Evolutionary conservation across 805 yeast genomes (phyloP).

Genomic region (Komagataella ulmi): DNA sequence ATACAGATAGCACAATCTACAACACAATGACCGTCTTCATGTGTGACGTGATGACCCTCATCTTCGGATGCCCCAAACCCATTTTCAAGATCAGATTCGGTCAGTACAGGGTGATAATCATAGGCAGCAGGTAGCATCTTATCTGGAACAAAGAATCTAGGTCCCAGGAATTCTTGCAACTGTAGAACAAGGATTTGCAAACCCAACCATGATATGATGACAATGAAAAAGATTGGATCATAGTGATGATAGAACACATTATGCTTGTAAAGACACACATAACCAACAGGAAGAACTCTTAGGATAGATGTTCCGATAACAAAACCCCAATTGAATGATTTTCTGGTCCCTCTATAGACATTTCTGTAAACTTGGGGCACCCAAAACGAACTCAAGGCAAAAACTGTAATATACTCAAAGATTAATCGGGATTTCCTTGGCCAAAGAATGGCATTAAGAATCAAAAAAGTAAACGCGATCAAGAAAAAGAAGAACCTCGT

Average conservation of each 20-base stretch:
- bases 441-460: constrained; percentile 51
- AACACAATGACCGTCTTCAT: constrained; percentile 25
- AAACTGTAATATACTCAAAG: constrained; percentile 43
- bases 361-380: constrained; percentile 80
- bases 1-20: constrained; percentile 87
- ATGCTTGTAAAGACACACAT: constrained; percentile 34
- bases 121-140: constrained; percentile 68
- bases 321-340: constrained; percentile 63
- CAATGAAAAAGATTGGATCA: constrained; percentile 34
- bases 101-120: constrained; percentile 64
- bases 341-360: constrained; percentile 51
- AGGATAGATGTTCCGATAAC: constrained; percentile 54
- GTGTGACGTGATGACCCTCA: constrained; percentile 12
- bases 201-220: constrained; percentile 39
- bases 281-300: constrained; percentile 51
- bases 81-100: constrained; percentile 44
- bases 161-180: constrained; percentile 57
- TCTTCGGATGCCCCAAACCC: constrained; percentile 32
- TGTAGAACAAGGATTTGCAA: constrained; percentile 45
- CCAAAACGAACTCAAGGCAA: constrained; percentile 64
- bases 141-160: constrained; percentile 75
- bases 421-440: constrained; percentile 36
- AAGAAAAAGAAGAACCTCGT: constrained; percentile 41
- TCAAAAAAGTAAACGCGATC: constrained; percentile 40
- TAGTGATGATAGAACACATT: constrained; percentile 65